Conservation (phyloP, 306 rosid species). For the Ziziphus jujuba region DNA sequence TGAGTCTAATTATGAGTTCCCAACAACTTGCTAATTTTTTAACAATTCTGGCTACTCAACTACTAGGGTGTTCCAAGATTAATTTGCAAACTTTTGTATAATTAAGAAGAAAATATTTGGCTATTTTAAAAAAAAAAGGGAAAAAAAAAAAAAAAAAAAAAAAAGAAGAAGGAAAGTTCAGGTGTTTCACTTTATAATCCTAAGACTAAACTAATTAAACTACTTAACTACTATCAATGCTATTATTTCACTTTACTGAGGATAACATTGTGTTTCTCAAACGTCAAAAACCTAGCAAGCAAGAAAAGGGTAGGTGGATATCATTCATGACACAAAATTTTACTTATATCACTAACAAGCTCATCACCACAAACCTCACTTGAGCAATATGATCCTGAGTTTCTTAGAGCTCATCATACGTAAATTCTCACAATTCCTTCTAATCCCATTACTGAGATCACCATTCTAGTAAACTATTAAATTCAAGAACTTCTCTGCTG, state of each 20-base stretch:
- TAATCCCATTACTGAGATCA: not conserved
- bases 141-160: too few species aligned
- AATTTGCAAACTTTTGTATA: too few species aligned
- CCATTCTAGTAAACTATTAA: not conserved
- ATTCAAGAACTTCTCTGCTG: not conserved
- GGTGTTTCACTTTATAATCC: too few species aligned
- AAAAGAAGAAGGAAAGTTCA: too few species aligned
- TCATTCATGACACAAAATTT: not conserved
- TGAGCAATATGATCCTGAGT: not conserved
- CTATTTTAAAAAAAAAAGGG: too few species aligned
- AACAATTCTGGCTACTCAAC: too few species aligned
- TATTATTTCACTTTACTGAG: not conserved
- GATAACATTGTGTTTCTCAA: not conserved
- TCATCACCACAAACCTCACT: not conserved
- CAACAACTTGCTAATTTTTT: too few species aligned
- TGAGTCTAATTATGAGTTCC: too few species aligned
- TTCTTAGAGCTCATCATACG: not conserved
- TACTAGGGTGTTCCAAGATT: too few species aligned
- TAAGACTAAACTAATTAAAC: too few species aligned
- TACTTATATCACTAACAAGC: not conserved
- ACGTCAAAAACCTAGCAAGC: not conserved
- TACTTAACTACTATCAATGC: slow-evolving; percentile 2
- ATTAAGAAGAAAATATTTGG: too few species aligned
- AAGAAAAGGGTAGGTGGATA: not conserved
- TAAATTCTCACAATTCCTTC: not conserved